Evolutionary conservation across 768 basidiomycete genomes (phyloP), one percentile per base, ranked within the genome.

Genomic region (Naganishia antarctica): DNA sequence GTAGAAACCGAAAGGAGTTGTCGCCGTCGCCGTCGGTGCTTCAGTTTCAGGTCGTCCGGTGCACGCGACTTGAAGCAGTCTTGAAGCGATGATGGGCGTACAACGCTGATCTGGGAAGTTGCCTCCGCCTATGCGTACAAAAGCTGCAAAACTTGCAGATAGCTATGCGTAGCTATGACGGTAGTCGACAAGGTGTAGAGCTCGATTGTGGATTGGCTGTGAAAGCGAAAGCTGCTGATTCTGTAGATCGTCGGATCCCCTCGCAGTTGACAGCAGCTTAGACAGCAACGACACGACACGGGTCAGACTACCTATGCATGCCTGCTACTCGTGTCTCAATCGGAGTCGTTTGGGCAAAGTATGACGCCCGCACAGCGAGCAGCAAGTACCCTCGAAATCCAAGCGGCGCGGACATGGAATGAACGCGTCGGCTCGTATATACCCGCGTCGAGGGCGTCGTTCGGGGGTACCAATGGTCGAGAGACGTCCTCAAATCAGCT

Each of bases 191-290:
- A 57, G 23, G n/a, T 6, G 21, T 57, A 16, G 15, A 37, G 23
- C 31, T 40, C 4, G n/a, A 37, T 8, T 40, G 53, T 11, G 23
- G 15, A 34, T 18, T 8, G 21, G 18, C 53, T 51, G 23, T 31
- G 12, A n/a, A 32, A 31, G 15, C 53, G 37, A 26, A 23, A 25
- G 50, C 31, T 8, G 53, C 12, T 40, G 37, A 57, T 37, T 57
- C 53, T 57, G 53, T 57, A 40, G 53, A 57, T 57, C 53, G 32
- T 57, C 37, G 26, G 53, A 34, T 34, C 32, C 15, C 15, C 50
- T 51, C 50, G 31, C 29, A 51, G 50, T 51, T 31, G 34, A n/a
- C n/a, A n/a, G n/a, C n/a, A n/a, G n/a, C n/a, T n/a, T n/a, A n/a
- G n/a, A n/a, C n/a, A n/a, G n/a, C n/a, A 37, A 37, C 8, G 8